Conservation (phyloP, 306 rosid species). For the Biancaea sappan region DNA sequence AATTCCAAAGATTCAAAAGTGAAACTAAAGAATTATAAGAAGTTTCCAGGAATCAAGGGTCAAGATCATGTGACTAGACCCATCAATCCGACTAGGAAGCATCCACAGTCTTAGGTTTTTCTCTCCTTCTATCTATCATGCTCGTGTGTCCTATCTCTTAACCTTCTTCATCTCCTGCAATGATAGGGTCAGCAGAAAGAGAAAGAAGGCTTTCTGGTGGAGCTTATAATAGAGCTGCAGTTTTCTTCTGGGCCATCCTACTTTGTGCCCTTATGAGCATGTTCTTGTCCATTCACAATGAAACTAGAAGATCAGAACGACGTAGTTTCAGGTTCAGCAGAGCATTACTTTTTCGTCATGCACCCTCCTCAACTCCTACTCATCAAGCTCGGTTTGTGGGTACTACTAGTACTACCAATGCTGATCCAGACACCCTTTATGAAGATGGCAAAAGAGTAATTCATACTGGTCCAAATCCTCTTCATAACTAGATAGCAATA, state of each 20-base stretch:
- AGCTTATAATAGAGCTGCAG: neutral
- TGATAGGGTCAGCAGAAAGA: slow-evolving; percentile 56
- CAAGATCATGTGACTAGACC: slow-evolving; percentile 77
- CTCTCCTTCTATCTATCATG: neutral
- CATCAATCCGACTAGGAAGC: slow-evolving; percentile 70
- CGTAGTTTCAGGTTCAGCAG: slow-evolving; percentile 35
- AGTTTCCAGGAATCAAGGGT: slow-evolving; percentile 91
- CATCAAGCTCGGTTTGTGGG: slow-evolving; percentile 9
- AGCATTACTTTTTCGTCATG: slow-evolving; percentile 49
- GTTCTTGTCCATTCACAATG: slow-evolving; percentile 35
- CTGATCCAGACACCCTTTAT: slow-evolving; percentile 38
- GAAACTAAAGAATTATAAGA: slow-evolving; percentile 63
- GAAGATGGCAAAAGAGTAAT: slow-evolving; percentile 69
- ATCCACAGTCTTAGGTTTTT: slow-evolving; percentile 29
- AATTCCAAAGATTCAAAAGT: slow-evolving; percentile 47
- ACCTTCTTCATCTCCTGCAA: slow-evolving; percentile 38
- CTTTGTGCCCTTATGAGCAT: slow-evolving; percentile 50
- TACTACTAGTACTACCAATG: neutral
- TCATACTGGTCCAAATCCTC: slow-evolving; percentile 98
- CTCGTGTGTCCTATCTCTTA: neutral
- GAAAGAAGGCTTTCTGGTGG: slow-evolving; percentile 28
- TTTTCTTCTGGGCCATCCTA: slow-evolving; percentile 65
- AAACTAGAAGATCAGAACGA: slow-evolving; percentile 34
- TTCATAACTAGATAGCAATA: slow-evolving; percentile 64
- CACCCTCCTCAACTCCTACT: slow-evolving; percentile 40